Evolutionary conservation across 805 yeast species (phyloP).

Genomic region (Cyberlindnera amylophila): DNA sequence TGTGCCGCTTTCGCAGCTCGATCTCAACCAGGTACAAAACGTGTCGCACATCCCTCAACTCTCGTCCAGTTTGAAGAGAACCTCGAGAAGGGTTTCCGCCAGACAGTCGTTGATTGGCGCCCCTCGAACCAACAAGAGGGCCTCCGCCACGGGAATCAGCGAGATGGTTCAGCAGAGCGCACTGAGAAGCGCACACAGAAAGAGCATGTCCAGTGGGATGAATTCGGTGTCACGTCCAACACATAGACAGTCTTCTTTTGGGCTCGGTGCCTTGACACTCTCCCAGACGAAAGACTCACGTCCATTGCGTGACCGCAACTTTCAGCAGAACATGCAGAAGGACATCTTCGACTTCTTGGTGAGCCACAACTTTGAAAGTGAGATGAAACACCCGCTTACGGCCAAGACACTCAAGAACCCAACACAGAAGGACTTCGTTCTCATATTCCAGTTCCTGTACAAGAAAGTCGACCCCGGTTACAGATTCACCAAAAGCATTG

Average conservation of each 20-base stretch:
- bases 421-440: slow-evolving; percentile 80
- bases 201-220: slow-evolving; percentile 22
- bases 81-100: slow-evolving; percentile 21
- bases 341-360: slow-evolving; percentile 64
- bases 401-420: slow-evolving; percentile 66
- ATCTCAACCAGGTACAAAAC: slow-evolving; percentile 26
- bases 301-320: slow-evolving; percentile 70
- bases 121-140: slow-evolving; percentile 25
- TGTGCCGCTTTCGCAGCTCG: slow-evolving; percentile 23
- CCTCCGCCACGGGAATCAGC: slow-evolving; percentile 23
- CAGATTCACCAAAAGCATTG: slow-evolving; percentile 62
- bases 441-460: slow-evolving; percentile 78
- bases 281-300: slow-evolving; percentile 55
- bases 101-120: slow-evolving; percentile 32
- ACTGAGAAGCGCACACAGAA: slow-evolving; percentile 21
- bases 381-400: slow-evolving; percentile 66
- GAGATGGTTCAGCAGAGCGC: slow-evolving; percentile 29
- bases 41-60: slow-evolving; percentile 26
- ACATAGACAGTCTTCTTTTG: slow-evolving; percentile 25
- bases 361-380: slow-evolving; percentile 65
- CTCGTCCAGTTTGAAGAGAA: slow-evolving; percentile 24
- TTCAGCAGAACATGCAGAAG: slow-evolving; percentile 61
- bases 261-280: slow-evolving; percentile 19
- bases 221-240: slow-evolving; percentile 17
- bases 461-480: slow-evolving; percentile 76